phyloP scores from a whole-genome alignment of 1,139 yeast species.

The Scheffersomyces parashehatae region DNA sequence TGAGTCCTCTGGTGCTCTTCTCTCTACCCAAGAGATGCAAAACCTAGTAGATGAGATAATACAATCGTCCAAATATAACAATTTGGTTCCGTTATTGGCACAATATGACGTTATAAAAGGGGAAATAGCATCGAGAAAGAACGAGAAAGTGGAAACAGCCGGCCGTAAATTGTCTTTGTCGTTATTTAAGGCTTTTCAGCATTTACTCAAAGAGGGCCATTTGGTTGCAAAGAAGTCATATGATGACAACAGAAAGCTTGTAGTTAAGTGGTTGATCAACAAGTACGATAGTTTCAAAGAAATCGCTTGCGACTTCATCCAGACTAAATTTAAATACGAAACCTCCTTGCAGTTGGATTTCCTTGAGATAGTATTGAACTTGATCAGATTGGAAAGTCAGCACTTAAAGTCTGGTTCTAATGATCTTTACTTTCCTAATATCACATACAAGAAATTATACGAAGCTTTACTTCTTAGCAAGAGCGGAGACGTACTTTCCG shows the following conservation, averaged over 20 bases:
- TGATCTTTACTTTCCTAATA: slow-evolving; percentile 63
- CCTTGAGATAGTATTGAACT: slow-evolving; percentile 62
- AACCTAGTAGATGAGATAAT: slow-evolving; percentile 32
- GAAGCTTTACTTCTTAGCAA: slow-evolving; percentile 43
- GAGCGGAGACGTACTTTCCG: slow-evolving; percentile 36
- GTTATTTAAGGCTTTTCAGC: slow-evolving; percentile 58
- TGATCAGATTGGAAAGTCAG: slow-evolving; percentile 60
- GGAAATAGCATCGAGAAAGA: slow-evolving; percentile 16
- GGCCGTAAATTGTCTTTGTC: slow-evolving; percentile 55
- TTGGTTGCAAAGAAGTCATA: slow-evolving; percentile 39
- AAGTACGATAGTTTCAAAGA: slow-evolving; percentile 59
- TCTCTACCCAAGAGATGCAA: slow-evolving; percentile 33
- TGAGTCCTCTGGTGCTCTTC: slow-evolving; percentile 2
- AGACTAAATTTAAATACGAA: slow-evolving; percentile 29
- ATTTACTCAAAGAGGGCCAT: slow-evolving; percentile 50
- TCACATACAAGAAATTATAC: slow-evolving; percentile 52
- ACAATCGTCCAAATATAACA: slow-evolving; percentile 44
- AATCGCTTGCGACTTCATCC: slow-evolving; percentile 42
- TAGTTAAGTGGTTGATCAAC: slow-evolving; percentile 63
- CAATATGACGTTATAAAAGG: slow-evolving; percentile 32
- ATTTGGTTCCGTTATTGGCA: slow-evolving; percentile 46
- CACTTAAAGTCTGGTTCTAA: slow-evolving; percentile 50
- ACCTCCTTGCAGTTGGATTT: slow-evolving; percentile 60
- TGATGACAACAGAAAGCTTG: slow-evolving; percentile 47
- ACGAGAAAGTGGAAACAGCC: slow-evolving; percentile 27